phyloP scores from a whole-genome alignment of 768 basidiomycete genomes.

The Calocera cornea region DNA sequence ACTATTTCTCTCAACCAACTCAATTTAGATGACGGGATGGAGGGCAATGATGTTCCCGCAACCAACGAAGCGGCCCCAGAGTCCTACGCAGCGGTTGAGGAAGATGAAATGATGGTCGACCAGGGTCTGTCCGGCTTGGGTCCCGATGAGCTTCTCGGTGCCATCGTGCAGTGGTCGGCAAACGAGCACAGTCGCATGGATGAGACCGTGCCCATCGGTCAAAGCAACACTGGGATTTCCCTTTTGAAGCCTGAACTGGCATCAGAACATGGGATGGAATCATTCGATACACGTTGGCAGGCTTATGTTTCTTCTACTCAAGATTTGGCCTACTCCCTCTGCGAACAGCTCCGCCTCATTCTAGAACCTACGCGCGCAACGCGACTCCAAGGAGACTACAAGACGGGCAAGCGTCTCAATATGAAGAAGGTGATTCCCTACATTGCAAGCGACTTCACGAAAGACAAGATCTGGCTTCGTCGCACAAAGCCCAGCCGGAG shows the following conservation, averaged over 20 bases:
- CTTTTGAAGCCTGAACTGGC: no score
- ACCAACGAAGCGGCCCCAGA: neutral
- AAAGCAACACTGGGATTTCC: no score
- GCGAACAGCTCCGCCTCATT: slow-evolving; percentile 92
- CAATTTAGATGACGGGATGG: neutral
- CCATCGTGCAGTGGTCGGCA: no score
- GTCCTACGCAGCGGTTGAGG: neutral
- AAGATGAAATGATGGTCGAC: neutral
- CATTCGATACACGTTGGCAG: slow-evolving; percentile 42
- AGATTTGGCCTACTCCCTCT: slow-evolving; percentile 79
- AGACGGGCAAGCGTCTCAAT: slow-evolving; percentile 92
- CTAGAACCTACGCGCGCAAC: slow-evolving; percentile 91
- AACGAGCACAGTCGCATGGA: no score
- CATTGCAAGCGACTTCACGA: slow-evolving; percentile 97
- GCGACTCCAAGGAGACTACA: slow-evolving; percentile 88
- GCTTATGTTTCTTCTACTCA: slow-evolving; percentile 82
- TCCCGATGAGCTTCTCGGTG: no score
- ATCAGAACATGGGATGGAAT: neutral
- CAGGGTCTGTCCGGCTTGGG: no score
- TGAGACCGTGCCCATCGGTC: no score
- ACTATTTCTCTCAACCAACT: neutral
- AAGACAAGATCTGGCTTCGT: slow-evolving; percentile 98
- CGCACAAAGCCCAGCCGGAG: slow-evolving; percentile 85
- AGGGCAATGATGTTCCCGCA: neutral
- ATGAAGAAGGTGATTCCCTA: slow-evolving; percentile 98